Percentiles rank a stretch among this genome's conserved stretches.
These are phyloP conservation scores for Fallopia convolvulus DNA, from an alignment of 148 eudicot species.

Conservation along the genomic window DNA sequence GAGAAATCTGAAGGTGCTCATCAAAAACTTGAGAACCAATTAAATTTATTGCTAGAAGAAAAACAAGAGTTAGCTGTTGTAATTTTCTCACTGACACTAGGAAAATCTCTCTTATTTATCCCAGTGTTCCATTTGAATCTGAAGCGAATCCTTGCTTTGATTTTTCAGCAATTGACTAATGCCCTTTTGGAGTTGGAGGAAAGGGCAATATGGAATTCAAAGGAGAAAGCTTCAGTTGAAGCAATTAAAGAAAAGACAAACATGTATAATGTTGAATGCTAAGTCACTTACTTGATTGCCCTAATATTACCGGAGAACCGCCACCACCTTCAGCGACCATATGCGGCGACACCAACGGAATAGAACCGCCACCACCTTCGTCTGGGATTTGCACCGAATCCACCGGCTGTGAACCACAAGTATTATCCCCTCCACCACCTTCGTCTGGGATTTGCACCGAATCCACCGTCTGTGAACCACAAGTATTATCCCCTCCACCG, in stretches of 20 bases:
- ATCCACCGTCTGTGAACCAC: too few relatives aligned
- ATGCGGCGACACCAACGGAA: too few relatives aligned
- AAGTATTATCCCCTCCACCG: too few relatives aligned
- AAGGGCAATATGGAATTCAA: conserved; percentile 78
- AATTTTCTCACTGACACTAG: conserved; percentile 15
- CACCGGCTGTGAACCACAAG: too few relatives aligned
- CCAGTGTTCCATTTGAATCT: not conserved
- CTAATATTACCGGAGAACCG: too few relatives aligned
- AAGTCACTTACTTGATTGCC: too few relatives aligned
- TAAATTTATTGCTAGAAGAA: conserved; percentile 48
- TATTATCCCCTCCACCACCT: too few relatives aligned
- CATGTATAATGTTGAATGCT: conserved; percentile 20
- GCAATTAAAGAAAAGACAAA: conserved; percentile 53
- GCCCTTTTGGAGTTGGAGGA: conserved; percentile 84
- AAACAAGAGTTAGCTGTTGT: conserved; percentile 87
- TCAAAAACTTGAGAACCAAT: conserved; percentile 34
- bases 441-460: too few relatives aligned
- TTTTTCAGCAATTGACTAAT: conserved; percentile 78
- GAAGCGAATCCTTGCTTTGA: conserved; percentile 13
- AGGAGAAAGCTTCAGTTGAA: conserved; percentile 78
- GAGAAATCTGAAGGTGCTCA: conserved; percentile 37
- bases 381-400: too few relatives aligned
- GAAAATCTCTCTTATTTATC: conserved; percentile 11
- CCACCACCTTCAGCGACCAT: too few relatives aligned
- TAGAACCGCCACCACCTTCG: too few relatives aligned